phyloP scores from a whole-genome alignment of 805 yeast genomes.

The Kuraishia floccosa region DNA sequence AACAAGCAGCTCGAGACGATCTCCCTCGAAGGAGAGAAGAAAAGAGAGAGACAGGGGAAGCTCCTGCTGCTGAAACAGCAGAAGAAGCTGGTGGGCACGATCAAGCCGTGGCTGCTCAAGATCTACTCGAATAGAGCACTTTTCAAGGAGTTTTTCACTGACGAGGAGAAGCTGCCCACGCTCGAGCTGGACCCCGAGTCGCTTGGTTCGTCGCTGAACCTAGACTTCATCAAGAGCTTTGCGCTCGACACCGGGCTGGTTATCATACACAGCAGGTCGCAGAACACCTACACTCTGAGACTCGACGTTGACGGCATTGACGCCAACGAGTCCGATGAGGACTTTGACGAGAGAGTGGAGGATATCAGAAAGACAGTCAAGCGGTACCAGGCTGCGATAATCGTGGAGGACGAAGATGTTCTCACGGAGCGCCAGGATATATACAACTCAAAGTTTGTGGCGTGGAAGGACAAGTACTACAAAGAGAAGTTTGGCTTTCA shows the following conservation, averaged over 20 bases:
- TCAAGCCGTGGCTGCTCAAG: constrained; percentile 36
- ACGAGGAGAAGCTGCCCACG: constrained; percentile 30
- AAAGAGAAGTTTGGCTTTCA: constrained; percentile 67
- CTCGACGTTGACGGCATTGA: constrained; percentile 68
- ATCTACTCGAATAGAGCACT: constrained; percentile 20
- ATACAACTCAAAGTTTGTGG: constrained; percentile 61
- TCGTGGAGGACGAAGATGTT: constrained; percentile 48
- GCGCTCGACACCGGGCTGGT: constrained; percentile 59
- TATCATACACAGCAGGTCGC: constrained; percentile 50
- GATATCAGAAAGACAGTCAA: constrained; percentile 45
- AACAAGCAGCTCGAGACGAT: constrained; percentile 74
- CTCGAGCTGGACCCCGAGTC: constrained; percentile 34
- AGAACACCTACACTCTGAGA: constrained; percentile 44
- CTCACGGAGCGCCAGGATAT: constrained; percentile 43
- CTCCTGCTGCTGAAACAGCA: constrained; percentile 60
- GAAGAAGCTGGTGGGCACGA: constrained; percentile 53
- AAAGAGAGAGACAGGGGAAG: constrained; percentile 55
- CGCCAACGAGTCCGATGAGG: constrained; percentile 58
- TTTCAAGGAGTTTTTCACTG: constrained; percentile 16
- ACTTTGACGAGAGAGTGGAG: constrained; percentile 38
- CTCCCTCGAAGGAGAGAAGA: constrained; percentile 60
- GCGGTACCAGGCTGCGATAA: constrained; percentile 51
- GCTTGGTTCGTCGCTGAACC: constrained; percentile 29
- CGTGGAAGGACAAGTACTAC: constrained; percentile 85
- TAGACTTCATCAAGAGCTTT: constrained; percentile 51